These are phyloP conservation scores for Neofusicoccum cordaticola DNA, from an alignment of 2,329 filamentous ascomycete genomes.

Conservation along the genomic window DNA sequence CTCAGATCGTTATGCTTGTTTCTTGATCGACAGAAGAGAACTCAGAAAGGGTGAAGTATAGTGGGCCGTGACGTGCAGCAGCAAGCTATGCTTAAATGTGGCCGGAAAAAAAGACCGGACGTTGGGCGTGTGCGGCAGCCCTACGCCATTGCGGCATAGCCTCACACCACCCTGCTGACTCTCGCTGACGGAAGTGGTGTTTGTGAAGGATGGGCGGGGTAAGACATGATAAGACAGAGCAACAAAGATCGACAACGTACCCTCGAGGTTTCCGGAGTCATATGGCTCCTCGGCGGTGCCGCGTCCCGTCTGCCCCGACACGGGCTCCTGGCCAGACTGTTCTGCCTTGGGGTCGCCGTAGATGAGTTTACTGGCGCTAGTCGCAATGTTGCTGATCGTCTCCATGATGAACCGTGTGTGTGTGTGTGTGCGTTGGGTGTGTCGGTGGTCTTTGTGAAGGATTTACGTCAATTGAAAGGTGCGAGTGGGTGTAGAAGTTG, in stretches of 20 bases:
- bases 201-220: background rate
- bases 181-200: background rate
- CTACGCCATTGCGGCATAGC: too few relatives aligned
- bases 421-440: background rate
- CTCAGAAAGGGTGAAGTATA: background rate
- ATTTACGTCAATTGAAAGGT: background rate
- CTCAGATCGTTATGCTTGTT: background rate
- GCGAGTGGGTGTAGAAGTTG: background rate
- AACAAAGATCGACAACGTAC: slow-evolving; percentile 33
- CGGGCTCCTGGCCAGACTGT: slow-evolving; percentile 59
- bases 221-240: background rate
- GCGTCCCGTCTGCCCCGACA: slow-evolving; percentile 68
- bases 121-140: too few relatives aligned
- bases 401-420: slow-evolving; percentile 29
- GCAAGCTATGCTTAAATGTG: too few relatives aligned
- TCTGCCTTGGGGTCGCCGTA: slow-evolving; percentile 32
- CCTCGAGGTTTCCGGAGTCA: slow-evolving; percentile 72
- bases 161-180: background rate
- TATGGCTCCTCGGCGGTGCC: slow-evolving; percentile 70
- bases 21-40: background rate
- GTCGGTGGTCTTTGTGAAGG: background rate
- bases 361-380: slow-evolving; percentile 35
- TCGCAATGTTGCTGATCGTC: slow-evolving; percentile 36
- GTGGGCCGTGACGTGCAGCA: too few relatives aligned
- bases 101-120: too few relatives aligned